Evolutionary conservation across 2,329 filamentous ascomycete genomes (phyloP).

Genomic region (Colletotrichum acutatum): DNA sequence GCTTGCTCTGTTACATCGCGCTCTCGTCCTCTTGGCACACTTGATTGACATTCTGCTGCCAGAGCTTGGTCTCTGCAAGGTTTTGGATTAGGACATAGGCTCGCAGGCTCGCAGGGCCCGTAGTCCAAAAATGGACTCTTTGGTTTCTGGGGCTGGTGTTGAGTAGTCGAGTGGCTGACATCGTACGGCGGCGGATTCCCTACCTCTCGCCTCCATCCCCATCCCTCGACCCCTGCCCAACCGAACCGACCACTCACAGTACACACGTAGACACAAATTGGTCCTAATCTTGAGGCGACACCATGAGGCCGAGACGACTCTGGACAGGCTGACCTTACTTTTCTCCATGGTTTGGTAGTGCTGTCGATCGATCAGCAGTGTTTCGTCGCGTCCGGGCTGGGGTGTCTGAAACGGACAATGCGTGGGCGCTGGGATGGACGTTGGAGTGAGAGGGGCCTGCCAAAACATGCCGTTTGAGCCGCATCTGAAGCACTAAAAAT

Average conservation of each 20-base stretch:
- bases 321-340: not conserved
- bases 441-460: conserved; percentile 12
- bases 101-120: not conserved
- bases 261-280: not conserved
- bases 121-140: not conserved
- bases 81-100: not conserved
- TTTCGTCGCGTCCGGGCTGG: conserved; percentile 35
- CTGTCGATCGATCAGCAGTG: conserved; percentile 34
- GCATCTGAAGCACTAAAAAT: conserved; percentile 22
- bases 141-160: not conserved
- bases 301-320: not conserved
- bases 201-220: not conserved
- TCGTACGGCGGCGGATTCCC: not conserved
- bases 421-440: conserved; percentile 31
- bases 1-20: not conserved
- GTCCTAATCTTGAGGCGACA: not conserved
- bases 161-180: not conserved
- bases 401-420: conserved; percentile 32
- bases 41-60: not conserved
- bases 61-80: not conserved
- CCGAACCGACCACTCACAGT: not conserved
- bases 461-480: conserved; percentile 33
- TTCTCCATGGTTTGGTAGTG: conserved; percentile 1
- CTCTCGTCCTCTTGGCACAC: conserved; percentile 2
- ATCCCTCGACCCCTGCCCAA: not conserved